phyloP scores from a whole-genome alignment of 495 filamentous ascomycete species.

The Rusavskia elegans region DNA sequence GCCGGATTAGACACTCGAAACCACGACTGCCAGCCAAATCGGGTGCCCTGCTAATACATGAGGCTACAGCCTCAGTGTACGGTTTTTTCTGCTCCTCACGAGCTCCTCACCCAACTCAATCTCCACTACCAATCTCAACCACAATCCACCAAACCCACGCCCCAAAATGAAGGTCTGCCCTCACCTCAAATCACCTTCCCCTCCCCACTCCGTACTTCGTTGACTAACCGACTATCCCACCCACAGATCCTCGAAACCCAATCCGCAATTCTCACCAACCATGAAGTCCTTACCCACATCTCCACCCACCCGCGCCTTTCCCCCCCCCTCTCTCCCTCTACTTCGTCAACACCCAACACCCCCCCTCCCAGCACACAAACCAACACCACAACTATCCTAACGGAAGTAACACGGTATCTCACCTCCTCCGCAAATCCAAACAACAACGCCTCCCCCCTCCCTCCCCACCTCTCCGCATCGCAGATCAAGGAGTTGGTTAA shows the following conservation, averaged over 20 bases:
- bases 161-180: neutral
- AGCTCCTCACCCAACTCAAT: neutral
- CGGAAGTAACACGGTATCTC: slow-evolving; percentile 22
- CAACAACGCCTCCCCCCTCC: slow-evolving; percentile 4
- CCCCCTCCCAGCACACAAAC: slow-evolving; percentile 34
- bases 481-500: slow-evolving; percentile 22
- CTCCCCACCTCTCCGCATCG: slow-evolving; percentile 10
- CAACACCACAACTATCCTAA: slow-evolving; percentile 22
- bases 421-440: slow-evolving; percentile 7
- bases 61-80: too few species aligned
- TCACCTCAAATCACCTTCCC: neutral
- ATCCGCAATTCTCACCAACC: slow-evolving; percentile 45
- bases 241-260: slow-evolving; percentile 44
- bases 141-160: neutral
- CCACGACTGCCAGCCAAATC: too few species aligned
- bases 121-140: neutral
- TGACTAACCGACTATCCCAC: neutral
- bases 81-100: too few species aligned
- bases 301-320: slow-evolving; percentile 10
- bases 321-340: slow-evolving; percentile 19
- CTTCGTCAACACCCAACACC: slow-evolving; percentile 35
- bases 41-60: too few species aligned
- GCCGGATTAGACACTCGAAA: too few species aligned
- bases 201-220: too few species aligned
- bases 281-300: slow-evolving; percentile 47